Percentiles rank a stretch among this genome's conserved stretches.
Evolutionary conservation across 805 yeast genomes (phyloP).

Genomic region (Kuraishia cidri): DNA sequence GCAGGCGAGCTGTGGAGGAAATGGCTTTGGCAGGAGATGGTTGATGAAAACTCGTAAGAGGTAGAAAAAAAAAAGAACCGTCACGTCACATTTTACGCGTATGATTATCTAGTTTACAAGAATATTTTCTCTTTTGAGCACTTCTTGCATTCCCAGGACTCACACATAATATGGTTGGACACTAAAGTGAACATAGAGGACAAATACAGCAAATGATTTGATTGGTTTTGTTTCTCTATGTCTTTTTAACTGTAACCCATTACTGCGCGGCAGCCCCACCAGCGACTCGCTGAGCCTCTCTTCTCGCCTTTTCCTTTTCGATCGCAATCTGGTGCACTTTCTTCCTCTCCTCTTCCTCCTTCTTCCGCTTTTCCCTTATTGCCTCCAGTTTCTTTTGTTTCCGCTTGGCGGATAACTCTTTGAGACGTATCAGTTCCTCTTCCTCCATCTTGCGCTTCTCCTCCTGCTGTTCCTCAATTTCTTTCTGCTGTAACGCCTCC

Average conservation of each 20-base stretch:
- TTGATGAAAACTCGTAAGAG: slow-evolving; percentile 24
- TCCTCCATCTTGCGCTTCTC: slow-evolving; percentile 8
- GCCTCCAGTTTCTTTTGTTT: slow-evolving; percentile 10
- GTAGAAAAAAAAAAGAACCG: background rate
- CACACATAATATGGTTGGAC: background rate
- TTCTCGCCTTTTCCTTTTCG: slow-evolving; percentile 18
- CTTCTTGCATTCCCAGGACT: slow-evolving; percentile 4
- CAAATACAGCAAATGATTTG: background rate
- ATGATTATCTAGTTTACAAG: slow-evolving; percentile 9
- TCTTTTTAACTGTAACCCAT: no score
- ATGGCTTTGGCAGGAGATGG: slow-evolving; percentile 60
- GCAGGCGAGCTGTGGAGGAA: slow-evolving; percentile 88
- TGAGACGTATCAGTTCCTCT: slow-evolving; percentile 19
- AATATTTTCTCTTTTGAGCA: no score
- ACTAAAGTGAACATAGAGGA: background rate
- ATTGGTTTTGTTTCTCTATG: slow-evolving; percentile 6
- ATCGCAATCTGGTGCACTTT: slow-evolving; percentile 14
- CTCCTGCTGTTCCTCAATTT: no score
- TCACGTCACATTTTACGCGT: slow-evolving; percentile 3
- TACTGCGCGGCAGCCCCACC: slow-evolving; percentile 9
- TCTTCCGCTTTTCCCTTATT: slow-evolving; percentile 6
- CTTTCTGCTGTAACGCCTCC: slow-evolving; percentile 7
- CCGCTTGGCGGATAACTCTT: slow-evolving; percentile 16
- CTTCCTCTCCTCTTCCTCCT: slow-evolving; percentile 11
- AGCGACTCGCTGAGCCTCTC: slow-evolving; percentile 4